Conservation (phyloP, 228 moss, liverwort and hornwort species). For the Sphagnum magellanicum region DNA sequence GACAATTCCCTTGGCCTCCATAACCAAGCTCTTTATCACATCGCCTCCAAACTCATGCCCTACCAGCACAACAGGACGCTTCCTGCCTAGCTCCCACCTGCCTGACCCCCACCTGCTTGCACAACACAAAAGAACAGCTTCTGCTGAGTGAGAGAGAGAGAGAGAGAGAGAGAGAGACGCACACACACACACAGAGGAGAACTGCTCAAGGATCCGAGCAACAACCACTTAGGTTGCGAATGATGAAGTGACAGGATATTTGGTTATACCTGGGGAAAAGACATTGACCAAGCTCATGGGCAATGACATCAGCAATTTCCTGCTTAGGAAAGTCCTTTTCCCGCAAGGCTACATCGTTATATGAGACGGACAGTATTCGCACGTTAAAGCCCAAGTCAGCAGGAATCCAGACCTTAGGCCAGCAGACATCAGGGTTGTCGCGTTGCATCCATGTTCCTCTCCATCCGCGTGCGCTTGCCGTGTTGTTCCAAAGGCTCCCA, state of each 20-base stretch:
- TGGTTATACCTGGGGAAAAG: too few species aligned
- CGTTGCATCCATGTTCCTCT: constrained; percentile 34
- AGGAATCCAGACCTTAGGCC: constrained; percentile 28
- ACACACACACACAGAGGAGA: too few species aligned
- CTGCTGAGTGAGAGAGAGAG: too few species aligned
- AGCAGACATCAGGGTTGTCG: constrained; percentile 8
- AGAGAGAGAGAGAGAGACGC: too few species aligned
- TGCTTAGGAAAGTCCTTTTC: not conserved
- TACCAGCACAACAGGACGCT: constrained; percentile 30
- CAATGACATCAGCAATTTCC: too few species aligned
- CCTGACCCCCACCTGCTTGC: not conserved
- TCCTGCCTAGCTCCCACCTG: constrained; percentile 17
- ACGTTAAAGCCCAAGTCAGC: constrained; percentile 10
- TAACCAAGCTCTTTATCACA: constrained; percentile 22
- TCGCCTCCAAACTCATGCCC: constrained; percentile 34
- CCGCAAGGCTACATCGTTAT: not conserved
- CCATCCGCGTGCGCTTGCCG: not conserved
- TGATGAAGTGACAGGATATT: too few species aligned
- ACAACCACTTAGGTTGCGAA: too few species aligned
- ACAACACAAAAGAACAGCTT: too few species aligned
- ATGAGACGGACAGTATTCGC: constrained; percentile 14
- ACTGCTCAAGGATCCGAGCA: too few species aligned
- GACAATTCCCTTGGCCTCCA: constrained; percentile 2
- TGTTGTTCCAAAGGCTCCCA: too few species aligned
- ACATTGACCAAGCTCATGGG: too few species aligned